Percentiles rank a stretch among this genome's conserved stretches.
Conservation (phyloP, 75 land plant genomes). For the Chamaecyparis obtusa region DNA sequence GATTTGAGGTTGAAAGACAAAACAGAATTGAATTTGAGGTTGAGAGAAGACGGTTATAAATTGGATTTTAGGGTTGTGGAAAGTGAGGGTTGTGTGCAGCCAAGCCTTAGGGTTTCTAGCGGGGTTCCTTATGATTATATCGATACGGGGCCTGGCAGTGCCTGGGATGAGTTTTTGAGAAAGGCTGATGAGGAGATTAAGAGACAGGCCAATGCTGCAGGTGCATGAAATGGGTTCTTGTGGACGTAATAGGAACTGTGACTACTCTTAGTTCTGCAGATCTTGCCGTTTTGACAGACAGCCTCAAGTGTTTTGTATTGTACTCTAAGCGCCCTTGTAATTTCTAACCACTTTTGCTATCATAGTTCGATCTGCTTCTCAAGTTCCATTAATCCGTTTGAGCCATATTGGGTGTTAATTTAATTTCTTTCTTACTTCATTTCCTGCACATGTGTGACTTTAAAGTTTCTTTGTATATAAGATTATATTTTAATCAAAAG, state of each 20-base stretch:
- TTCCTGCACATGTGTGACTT: not conserved
- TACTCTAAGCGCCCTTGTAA: too few relatives aligned
- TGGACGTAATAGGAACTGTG: not conserved
- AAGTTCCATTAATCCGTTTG: too few relatives aligned
- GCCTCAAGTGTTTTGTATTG: not conserved
- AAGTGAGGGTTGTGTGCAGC: constrained; percentile 68
- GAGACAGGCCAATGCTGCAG: constrained; percentile 34
- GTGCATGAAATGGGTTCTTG: not conserved
- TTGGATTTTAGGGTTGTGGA: constrained; percentile 79
- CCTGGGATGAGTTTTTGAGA: constrained; percentile 87
- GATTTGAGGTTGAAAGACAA: not conserved
- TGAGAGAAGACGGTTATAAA: constrained; percentile 11
- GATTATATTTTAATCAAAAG: too few relatives aligned
- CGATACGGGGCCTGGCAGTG: constrained; percentile 71
- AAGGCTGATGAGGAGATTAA: constrained; percentile 59
- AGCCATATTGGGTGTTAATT: too few relatives aligned
- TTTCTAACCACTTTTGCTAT: too few relatives aligned
- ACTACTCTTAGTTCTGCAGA: not conserved
- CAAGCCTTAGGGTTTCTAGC: constrained; percentile 68
- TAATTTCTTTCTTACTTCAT: not conserved
- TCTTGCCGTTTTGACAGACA: not conserved
- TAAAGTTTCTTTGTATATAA: too few relatives aligned
- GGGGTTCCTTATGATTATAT: constrained; percentile 87
- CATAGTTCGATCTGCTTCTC: not conserved
- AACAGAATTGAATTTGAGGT: constrained; percentile 2